Percentiles rank a stretch among this genome's conserved stretches.
Conservation (phyloP, 2,329 filamentous ascomycete genomes). For the Xylariaceae sp. region DNA sequence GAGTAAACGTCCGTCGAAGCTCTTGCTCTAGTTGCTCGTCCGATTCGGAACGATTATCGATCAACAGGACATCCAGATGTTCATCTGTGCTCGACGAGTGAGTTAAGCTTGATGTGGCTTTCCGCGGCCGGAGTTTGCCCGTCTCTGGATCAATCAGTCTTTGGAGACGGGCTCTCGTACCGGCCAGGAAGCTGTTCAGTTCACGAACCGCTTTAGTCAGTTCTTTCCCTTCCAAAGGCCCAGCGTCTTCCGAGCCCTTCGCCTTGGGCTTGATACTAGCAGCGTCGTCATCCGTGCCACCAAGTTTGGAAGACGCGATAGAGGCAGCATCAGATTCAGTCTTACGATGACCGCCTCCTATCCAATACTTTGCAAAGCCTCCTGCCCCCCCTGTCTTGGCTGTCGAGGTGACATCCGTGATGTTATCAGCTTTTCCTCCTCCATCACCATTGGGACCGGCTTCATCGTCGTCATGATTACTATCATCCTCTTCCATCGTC, state of each 20-base stretch:
- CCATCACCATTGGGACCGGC: conserved; percentile 44
- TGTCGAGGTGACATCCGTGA: conserved; percentile 42
- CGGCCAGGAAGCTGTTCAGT: conserved; percentile 85
- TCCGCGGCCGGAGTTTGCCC: conserved; percentile 64
- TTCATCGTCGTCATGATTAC: conserved; percentile 46
- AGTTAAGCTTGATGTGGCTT: conserved; percentile 50
- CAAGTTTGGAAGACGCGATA: conserved; percentile 63
- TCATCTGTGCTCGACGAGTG: conserved; percentile 43
- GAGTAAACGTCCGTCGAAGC: conserved; percentile 75
- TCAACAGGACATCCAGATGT: conserved; percentile 43
- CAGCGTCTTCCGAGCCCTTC: conserved; percentile 56
- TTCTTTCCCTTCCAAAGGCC: conserved; percentile 77
- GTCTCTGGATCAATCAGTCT: conserved; percentile 67
- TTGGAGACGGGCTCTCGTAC: conserved; percentile 74
- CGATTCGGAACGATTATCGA: conserved; percentile 54
- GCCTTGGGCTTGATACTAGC: conserved; percentile 57
- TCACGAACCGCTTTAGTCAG: conserved; percentile 82
- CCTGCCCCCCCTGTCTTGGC: conserved; percentile 45
- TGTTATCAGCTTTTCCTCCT: conserved; percentile 34
- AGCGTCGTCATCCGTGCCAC: conserved; percentile 58
- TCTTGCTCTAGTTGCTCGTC: conserved; percentile 72
- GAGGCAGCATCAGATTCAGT: conserved; percentile 62
- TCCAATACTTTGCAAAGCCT: conserved; percentile 62
- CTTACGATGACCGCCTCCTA: conserved; percentile 51
- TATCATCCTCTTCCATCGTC: conserved; percentile 53